Base-by-base conservation (phyloP, 169 alveolate genomes). In the Cyclospora cayetanensis region DNA sequence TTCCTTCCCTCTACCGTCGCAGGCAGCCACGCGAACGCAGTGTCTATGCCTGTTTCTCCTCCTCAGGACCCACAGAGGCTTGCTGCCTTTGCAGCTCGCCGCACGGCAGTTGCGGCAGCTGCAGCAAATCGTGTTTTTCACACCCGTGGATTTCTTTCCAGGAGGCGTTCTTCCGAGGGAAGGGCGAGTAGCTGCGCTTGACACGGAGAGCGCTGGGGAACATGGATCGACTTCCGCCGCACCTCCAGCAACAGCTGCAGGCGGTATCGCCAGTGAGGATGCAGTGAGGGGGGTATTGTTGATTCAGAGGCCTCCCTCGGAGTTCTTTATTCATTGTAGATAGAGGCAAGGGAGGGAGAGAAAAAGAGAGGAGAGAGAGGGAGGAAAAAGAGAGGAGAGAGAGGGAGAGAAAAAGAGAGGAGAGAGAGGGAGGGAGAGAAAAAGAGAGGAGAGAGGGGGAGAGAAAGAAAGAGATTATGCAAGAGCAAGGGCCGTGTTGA, bases 71-170 rank as follows among this genome's bases (percentile, higher is more conserved):
- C 5, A 50, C 4, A 25, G 80, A 29, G 80, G 80, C 35, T 39
- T 68, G 80, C 80, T 68, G 80, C 80, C 80, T 42, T 50, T 68
- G 80, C 80, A 68, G 80, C 50, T 68, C 3, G 80, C 80, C 29
- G 80, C 80, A 50, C 80, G 35, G 80, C 80, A 68, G 80, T 50
- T 68, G 80, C 80, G 35, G 52, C 80, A 68, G 0, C 80, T 68
- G 80, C 80, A 68, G 80, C 80, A 68, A 68, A 68, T 68, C 35
- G 80, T 68, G 2, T 68, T 68, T 15, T 50, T 50, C 0, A 31
- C 80, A 11, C 80, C 80, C 35, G 80, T 68, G 7, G 80, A 68
- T 0, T 68, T 68, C 29, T 42, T 50, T 22, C 43, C 43, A 18
- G 80, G 29, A 3, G 80, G 80, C 18, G 15, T 31, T 4, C 50